Evolutionary conservation across 2,329 filamentous ascomycete species (phyloP).

Genomic region (Zarea fungicola): DNA sequence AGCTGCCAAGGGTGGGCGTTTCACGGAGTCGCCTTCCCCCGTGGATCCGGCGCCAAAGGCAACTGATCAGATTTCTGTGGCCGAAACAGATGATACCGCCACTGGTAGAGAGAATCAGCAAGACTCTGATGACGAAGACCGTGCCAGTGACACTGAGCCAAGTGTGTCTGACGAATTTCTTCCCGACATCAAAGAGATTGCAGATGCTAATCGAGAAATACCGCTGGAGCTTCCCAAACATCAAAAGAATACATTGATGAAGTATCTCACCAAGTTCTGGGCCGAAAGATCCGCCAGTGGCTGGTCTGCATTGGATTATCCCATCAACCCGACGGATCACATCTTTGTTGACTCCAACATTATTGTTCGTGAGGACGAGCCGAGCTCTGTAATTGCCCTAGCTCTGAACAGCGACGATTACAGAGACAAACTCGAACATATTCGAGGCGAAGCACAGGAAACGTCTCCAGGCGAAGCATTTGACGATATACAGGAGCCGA

Average conservation of each 20-base stretch:
- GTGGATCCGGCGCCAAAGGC: constrained; percentile 19
- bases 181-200: constrained; percentile 57
- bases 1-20: constrained; percentile 14
- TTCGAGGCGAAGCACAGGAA: constrained; percentile 49
- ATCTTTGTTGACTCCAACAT: constrained; percentile 97
- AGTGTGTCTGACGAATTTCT: constrained; percentile 64
- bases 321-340: constrained; percentile 80
- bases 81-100: constrained; percentile 25
- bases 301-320: constrained; percentile 90
- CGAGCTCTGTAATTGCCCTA: constrained; percentile 91
- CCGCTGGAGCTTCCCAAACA: constrained; percentile 80
- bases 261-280: constrained; percentile 96
- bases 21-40: constrained; percentile 19
- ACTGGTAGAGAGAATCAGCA: constrained; percentile 40
- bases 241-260: constrained; percentile 88
- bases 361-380: constrained; percentile 94
- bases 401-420: constrained; percentile 87
- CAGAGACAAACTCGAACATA: constrained; percentile 67
- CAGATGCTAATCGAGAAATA: constrained; percentile 55
- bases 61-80: constrained; percentile 22
- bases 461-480: constrained; percentile 32
- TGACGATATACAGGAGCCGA: constrained; percentile 24
- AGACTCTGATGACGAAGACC: constrained; percentile 64
- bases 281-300: constrained; percentile 94
- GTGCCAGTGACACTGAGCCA: constrained; percentile 66